These are phyloP conservation scores for Lactarius psammicola DNA, from an alignment of 768 basidiomycete species.

Conservation along the genomic window DNA sequence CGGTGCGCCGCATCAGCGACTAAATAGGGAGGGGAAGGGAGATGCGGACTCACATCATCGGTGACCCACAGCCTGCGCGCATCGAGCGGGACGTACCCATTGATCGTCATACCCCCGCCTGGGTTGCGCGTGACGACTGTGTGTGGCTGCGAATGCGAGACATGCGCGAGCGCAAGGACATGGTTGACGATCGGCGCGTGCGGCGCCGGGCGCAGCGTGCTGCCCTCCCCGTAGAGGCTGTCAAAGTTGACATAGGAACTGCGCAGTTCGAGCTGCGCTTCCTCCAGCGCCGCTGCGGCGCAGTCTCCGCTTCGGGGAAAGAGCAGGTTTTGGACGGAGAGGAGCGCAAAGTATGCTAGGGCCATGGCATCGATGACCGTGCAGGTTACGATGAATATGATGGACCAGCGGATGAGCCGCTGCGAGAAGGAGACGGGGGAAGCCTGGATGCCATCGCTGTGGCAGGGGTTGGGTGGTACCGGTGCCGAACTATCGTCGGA, in stretches of 20 bases:
- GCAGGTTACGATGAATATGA: neutral
- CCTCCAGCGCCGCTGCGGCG: neutral
- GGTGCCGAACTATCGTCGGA: neutral
- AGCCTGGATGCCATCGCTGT: neutral
- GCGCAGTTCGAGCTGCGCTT: neutral
- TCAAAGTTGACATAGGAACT: constrained; percentile 15
- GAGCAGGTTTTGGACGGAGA: neutral
- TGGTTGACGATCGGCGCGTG: constrained; percentile 12
- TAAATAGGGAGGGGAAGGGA: neutral
- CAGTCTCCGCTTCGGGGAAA: neutral
- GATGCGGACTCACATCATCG: neutral
- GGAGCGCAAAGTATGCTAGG: neutral
- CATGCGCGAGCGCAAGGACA: neutral
- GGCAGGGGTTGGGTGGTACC: neutral
- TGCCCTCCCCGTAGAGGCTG: neutral
- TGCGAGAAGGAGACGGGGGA: neutral
- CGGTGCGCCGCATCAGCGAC: too few relatives aligned
- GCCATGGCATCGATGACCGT: neutral
- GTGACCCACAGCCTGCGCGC: neutral
- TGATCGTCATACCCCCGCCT: neutral
- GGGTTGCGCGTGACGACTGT: neutral
- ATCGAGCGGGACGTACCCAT: constrained; percentile 13
- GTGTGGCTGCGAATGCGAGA: neutral
- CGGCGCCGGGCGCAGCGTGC: constrained; percentile 1
- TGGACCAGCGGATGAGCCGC: constrained; percentile 1